Evolutionary conservation across 441 rosid genomes (phyloP).

Genomic region (Breynia disticha): DNA sequence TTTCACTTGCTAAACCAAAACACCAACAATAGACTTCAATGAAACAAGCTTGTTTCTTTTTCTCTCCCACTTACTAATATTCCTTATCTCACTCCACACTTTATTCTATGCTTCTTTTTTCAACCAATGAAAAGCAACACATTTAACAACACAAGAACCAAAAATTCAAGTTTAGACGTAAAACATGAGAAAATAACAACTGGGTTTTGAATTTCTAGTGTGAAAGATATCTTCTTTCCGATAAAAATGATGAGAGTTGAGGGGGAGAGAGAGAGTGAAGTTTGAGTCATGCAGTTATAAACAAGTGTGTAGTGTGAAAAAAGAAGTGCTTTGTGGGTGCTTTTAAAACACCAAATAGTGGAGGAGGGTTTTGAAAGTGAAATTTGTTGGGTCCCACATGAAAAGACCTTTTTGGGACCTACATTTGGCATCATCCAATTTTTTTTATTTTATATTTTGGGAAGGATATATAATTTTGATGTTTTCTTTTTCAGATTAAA

Average conservation of each 20-base stretch:
- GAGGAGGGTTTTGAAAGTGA: constrained; percentile 19
- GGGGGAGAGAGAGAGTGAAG: constrained; percentile 6
- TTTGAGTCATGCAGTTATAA: too few relatives aligned
- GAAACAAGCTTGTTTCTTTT: constrained; percentile 18
- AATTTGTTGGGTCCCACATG: constrained; percentile 14
- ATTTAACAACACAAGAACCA: too few relatives aligned
- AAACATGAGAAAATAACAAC: constrained; percentile 21
- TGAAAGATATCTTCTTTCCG: background rate
- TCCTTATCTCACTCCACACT: constrained; percentile 18
- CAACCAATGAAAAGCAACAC: constrained; percentile 7
- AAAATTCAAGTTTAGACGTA: constrained; percentile 6
- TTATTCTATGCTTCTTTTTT: constrained; percentile 38
- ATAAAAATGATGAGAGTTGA: background rate
- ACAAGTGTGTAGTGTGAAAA: constrained; percentile 3
- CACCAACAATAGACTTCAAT: constrained; percentile 15
- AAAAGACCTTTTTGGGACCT: constrained; percentile 17
- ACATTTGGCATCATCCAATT: constrained; percentile 12
- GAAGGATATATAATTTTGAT: background rate
- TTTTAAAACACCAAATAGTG: constrained; percentile 33
- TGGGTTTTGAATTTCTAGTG: constrained; percentile 8
- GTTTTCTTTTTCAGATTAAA: background rate
- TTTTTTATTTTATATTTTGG: too few relatives aligned
- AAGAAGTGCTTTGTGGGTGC: constrained; percentile 35
- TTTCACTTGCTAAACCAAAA: background rate
- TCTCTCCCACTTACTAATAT: constrained; percentile 1